Evolutionary conservation across 2,329 filamentous ascomycete species (phyloP), one percentile per base, ranked within the genome.

Genomic region (Nemania diffusa): DNA sequence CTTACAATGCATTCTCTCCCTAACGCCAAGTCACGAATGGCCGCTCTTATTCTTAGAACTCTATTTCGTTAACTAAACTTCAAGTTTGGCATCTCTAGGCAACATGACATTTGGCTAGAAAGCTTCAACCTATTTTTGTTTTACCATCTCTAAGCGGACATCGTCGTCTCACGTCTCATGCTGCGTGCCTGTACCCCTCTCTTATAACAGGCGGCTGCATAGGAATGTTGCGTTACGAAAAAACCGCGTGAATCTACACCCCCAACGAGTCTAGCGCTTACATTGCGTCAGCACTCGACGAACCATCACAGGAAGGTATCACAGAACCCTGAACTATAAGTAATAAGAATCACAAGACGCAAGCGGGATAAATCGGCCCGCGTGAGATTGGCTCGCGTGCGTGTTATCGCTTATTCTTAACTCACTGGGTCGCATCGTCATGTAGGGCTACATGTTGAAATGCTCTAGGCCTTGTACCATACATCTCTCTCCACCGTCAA

Each of bases 261-360:
- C 56, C 46, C 63, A 69, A 64, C 50, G 48, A 69, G 65, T 59
- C 58, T 71, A 71, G 70, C 48, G 70, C 70, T 71, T 71, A 71
- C 70, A 57, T 62, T 64, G 66, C 56, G 63, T 69, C 63, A 65
- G 69, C 64, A 46, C 58, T 56, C 55, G 48, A 67, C 55, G 58
- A 66, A 60, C 62, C 62, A 63, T 62, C 63, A 59, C 57, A 68
- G 65, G 60, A 65, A 68, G 61, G 68, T 65, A 65, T 71, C 64
- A 59, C 50, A 61, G 29, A 58, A 67, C 57, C 51, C 53, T 55
- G 44, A 57, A 32, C 20, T 52, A 20, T 56, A 40, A 58, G 65
- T 68, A n/a, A 53, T 26, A 40, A 48, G 32, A 64, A 59, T 64
- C 53, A 69, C 52, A 66, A 69, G 61, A 64, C 46, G 40, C 24